These are phyloP conservation scores for Euclidium syriacum DNA, from an alignment of 345 rosid species.

Conservation along the genomic window DNA sequence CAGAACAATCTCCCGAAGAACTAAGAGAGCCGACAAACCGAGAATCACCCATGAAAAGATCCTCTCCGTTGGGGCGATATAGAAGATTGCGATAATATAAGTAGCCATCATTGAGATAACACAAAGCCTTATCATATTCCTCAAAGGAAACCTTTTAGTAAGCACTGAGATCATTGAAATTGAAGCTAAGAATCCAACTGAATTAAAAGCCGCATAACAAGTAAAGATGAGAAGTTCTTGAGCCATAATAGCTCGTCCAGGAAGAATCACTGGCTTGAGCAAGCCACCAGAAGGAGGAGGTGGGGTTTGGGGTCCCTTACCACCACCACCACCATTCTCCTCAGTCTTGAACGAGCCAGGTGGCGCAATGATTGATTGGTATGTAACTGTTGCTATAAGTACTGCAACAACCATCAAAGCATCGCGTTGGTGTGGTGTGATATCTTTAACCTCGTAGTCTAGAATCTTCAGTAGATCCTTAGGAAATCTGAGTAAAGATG, in stretches of 20 bases:
- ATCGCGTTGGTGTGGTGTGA: neutral
- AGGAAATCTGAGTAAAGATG: neutral
- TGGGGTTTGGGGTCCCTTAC: neutral
- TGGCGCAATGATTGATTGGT: neutral
- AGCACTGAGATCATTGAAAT: constrained; percentile 16
- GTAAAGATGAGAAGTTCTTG: neutral
- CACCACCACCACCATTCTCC: neutral
- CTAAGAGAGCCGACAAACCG: neutral
- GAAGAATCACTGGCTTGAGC: too few relatives aligned
- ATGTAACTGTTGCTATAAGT: constrained; percentile 19
- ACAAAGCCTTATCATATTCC: constrained; percentile 20
- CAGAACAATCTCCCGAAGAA: too few relatives aligned
- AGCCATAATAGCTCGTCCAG: constrained; percentile 21
- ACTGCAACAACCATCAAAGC: constrained; percentile 9
- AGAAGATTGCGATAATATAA: constrained; percentile 10
- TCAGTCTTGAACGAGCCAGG: too few relatives aligned
- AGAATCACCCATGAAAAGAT: constrained; percentile 2
- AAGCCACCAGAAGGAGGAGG: too few relatives aligned
- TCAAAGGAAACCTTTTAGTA: neutral
- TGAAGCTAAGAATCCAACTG: constrained; percentile 17
- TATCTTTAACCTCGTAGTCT: neutral
- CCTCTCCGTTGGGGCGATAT: neutral
- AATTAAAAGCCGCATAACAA: constrained; percentile 7
- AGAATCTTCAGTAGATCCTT: neutral
- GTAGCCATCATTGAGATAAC: constrained; percentile 14